phyloP scores from a whole-genome alignment of 2,329 filamentous ascomycete genomes.

The Rutstroemia sp. region DNA sequence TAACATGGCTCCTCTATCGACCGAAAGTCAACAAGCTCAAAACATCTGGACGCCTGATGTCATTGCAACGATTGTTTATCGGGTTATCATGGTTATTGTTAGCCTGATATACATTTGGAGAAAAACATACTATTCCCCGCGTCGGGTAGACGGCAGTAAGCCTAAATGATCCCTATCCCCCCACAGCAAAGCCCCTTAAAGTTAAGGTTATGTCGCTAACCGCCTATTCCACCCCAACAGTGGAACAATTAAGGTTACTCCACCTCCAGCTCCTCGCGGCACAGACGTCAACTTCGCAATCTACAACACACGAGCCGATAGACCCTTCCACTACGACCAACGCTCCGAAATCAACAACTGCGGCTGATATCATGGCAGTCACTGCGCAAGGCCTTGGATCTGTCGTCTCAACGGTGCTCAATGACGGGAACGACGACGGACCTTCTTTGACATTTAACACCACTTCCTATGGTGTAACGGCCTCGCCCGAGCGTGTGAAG shows the following conservation, averaged over 20 bases:
- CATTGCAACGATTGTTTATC: conserved; percentile 9
- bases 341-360: background rate
- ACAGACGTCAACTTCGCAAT: background rate
- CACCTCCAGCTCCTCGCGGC: background rate
- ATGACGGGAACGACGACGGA: background rate
- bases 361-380: background rate
- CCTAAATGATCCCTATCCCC: no score
- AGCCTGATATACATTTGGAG: conserved; percentile 10
- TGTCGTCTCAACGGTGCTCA: background rate
- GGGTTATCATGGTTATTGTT: conserved; percentile 7
- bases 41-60: conserved; percentile 5
- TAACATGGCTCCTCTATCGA: background rate
- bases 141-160: no score
- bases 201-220: background rate
- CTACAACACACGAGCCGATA: background rate
- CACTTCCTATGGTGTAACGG: no score
- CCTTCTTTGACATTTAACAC: background rate
- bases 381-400: background rate
- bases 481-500: no score
- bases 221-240: background rate
- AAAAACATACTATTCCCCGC: background rate
- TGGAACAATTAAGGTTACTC: background rate
- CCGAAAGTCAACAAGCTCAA: background rate
- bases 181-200: no score
- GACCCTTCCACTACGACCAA: no score